A percentile compares a stretch with the other conserved stretches of the same genome.
phyloP scores from a whole-genome alignment of 768 basidiomycete species.

The Rhizopogon vinicolor region DNA sequence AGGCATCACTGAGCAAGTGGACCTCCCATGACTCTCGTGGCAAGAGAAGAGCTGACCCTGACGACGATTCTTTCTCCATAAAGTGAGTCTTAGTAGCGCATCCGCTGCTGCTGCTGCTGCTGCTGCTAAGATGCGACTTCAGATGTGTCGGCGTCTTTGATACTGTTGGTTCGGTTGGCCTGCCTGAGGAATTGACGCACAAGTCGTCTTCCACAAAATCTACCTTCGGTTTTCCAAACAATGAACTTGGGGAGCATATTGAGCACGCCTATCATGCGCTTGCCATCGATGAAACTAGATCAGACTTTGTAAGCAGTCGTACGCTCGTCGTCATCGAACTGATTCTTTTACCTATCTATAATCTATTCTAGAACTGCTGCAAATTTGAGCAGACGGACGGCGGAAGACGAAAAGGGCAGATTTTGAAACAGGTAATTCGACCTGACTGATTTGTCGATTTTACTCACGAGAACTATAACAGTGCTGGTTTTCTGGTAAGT shows the following conservation, averaged over 20 bases:
- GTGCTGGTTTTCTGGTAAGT: slow-evolving; percentile 70
- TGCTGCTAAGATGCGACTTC: slow-evolving; percentile 1
- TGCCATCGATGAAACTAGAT: slow-evolving; percentile 2
- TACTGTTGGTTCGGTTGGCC: slow-evolving; percentile 37
- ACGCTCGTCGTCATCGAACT: background rate
- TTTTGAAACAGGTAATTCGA: too few relatives aligned
- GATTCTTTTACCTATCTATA: background rate
- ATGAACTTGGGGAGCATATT: too few relatives aligned
- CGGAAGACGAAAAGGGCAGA: too few relatives aligned
- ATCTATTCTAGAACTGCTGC: too few relatives aligned
- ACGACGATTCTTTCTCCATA: too few relatives aligned
- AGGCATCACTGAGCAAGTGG: slow-evolving; percentile 32
- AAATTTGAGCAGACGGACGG: too few relatives aligned
- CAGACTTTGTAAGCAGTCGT: slow-evolving; percentile 56
- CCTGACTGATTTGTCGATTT: too few relatives aligned
- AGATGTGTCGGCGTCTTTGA: slow-evolving; percentile 58
- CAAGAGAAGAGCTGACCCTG: too few relatives aligned
- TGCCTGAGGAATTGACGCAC: slow-evolving; percentile 60
- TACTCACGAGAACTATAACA: slow-evolving; percentile 15
- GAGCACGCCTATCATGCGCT: too few relatives aligned
- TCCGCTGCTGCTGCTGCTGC: too few relatives aligned
- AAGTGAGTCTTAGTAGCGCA: slow-evolving; percentile 5
- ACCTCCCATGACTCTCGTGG: too few relatives aligned
- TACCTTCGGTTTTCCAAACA: too few relatives aligned
- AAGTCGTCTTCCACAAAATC: slow-evolving; percentile 37